phyloP scores from a whole-genome alignment of 2,329 filamentous ascomycete genomes.

The Talaromyces sp. region DNA sequence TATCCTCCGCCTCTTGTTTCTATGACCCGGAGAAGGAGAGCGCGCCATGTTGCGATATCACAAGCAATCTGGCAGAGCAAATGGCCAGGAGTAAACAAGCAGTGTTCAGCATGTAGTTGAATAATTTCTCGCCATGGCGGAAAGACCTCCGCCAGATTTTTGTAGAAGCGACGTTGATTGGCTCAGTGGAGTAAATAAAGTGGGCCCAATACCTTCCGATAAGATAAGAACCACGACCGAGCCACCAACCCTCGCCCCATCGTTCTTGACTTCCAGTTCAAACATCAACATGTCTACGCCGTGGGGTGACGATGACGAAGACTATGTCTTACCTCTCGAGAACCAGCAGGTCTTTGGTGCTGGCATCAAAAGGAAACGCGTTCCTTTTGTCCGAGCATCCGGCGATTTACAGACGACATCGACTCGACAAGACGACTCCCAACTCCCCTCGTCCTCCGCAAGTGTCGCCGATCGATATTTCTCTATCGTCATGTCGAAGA shows the following conservation, averaged over 20 bases:
- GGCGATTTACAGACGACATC: constrained; percentile 23
- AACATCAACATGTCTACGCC: background rate
- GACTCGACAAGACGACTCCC: constrained; percentile 20
- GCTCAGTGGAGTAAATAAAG: background rate
- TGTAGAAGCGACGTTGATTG: constrained; percentile 4
- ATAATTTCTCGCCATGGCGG: background rate
- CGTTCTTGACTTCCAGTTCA: background rate
- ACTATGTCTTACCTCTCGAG: constrained; percentile 54
- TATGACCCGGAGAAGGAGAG: constrained; percentile 27
- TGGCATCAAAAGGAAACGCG: constrained; percentile 58
- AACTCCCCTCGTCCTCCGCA: constrained; percentile 13
- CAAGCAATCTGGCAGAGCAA: background rate
- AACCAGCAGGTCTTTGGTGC: constrained; percentile 59
- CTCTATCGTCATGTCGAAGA: constrained; percentile 41
- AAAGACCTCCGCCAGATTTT: constrained; percentile 4
- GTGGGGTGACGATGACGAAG: constrained; percentile 45
- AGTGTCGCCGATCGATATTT: constrained; percentile 41
- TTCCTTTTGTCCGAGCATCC: constrained; percentile 56
- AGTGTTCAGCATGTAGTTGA: background rate
- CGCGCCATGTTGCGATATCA: constrained; percentile 24
- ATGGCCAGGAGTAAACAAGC: background rate
- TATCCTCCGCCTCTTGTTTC: constrained; percentile 38
- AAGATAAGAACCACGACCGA: constrained; percentile 7
- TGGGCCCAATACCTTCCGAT: constrained; percentile 5
- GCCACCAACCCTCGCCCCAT: background rate